Percentiles rank a stretch among this genome's conserved stretches.
phyloP scores from a whole-genome alignment of 1,284 basidiomycete species.

The Sanghuangporus weigelae region DNA sequence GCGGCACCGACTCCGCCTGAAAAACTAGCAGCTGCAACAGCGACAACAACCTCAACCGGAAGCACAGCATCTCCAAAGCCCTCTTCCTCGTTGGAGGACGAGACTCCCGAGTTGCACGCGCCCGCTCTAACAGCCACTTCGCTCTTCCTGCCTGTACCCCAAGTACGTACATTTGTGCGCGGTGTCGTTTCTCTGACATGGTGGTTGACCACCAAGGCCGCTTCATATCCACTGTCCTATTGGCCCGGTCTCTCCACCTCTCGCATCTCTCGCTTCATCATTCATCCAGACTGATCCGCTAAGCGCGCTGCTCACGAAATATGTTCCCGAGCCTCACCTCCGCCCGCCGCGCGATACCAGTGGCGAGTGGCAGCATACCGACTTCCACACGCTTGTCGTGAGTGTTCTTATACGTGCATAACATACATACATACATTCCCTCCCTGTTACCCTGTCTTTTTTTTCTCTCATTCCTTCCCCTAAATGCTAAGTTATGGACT shows the following conservation, averaged over 20 bases:
- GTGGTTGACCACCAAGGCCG: slow-evolving; percentile 45
- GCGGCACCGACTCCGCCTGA: slow-evolving; percentile 21
- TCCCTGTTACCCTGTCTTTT: too few relatives aligned
- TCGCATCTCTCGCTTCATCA: slow-evolving; percentile 23
- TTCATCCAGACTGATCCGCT: slow-evolving; percentile 73
- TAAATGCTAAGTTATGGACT: slow-evolving; percentile 9
- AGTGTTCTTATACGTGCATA: slow-evolving; percentile 25
- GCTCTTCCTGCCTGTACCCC: slow-evolving; percentile 79
- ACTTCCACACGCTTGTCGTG: slow-evolving; percentile 75
- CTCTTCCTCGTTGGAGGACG: slow-evolving; percentile 31
- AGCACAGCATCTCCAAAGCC: slow-evolving; percentile 34
- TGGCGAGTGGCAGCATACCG: slow-evolving; percentile 64
- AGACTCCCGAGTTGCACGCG: slow-evolving; percentile 50
- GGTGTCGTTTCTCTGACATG: slow-evolving; percentile 42
- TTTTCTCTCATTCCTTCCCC: background rate
- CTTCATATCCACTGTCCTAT: slow-evolving; percentile 12
- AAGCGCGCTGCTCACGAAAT: slow-evolving; percentile 71
- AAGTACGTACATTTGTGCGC: slow-evolving; percentile 51
- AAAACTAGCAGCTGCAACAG: slow-evolving; percentile 22
- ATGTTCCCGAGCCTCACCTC: slow-evolving; percentile 67
- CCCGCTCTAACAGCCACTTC: slow-evolving; percentile 56
- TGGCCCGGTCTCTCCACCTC: slow-evolving; percentile 14
- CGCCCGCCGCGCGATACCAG: slow-evolving; percentile 65
- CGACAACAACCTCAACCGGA: background rate
- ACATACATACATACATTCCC: too few relatives aligned